These are phyloP conservation scores for Lophium mytilinum DNA, from an alignment of 495 filamentous ascomycete species.

Conservation along the genomic window DNA sequence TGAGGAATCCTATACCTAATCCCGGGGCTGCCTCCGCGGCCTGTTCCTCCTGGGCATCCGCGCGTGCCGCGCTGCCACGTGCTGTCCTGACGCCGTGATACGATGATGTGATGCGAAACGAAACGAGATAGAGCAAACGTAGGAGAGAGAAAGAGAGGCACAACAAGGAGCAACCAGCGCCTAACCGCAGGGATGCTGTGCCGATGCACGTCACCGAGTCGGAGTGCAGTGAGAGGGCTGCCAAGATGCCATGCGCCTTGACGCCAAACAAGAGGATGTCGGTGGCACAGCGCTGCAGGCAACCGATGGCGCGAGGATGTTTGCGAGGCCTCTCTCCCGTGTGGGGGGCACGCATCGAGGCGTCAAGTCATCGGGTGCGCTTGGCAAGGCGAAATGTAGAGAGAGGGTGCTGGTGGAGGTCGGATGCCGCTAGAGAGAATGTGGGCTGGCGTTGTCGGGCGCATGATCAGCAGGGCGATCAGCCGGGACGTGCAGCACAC, in stretches of 20 bases:
- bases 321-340: too few species aligned
- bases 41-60: not conserved
- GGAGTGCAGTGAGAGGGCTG: not conserved
- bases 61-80: not conserved
- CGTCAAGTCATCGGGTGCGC: too few species aligned
- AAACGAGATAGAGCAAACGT: not conserved
- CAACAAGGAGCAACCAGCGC: not conserved
- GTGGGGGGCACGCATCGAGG: too few species aligned
- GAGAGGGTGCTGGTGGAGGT: not conserved
- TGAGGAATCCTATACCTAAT: not conserved
- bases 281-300: too few species aligned
- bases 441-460: not conserved
- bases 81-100: not conserved
- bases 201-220: not conserved
- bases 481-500: not conserved
- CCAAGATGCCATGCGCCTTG: not conserved
- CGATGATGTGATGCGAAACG: not conserved
- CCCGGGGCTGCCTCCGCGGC: too few species aligned
- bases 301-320: too few species aligned
- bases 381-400: not conserved
- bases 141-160: not conserved
- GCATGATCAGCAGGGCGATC: constrained; percentile 2
- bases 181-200: not conserved
- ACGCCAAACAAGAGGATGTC: not conserved
- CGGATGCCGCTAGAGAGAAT: not conserved